Base-by-base conservation (phyloP, 2,329 filamentous ascomycete genomes). In the Thyridium curvatum region DNA sequence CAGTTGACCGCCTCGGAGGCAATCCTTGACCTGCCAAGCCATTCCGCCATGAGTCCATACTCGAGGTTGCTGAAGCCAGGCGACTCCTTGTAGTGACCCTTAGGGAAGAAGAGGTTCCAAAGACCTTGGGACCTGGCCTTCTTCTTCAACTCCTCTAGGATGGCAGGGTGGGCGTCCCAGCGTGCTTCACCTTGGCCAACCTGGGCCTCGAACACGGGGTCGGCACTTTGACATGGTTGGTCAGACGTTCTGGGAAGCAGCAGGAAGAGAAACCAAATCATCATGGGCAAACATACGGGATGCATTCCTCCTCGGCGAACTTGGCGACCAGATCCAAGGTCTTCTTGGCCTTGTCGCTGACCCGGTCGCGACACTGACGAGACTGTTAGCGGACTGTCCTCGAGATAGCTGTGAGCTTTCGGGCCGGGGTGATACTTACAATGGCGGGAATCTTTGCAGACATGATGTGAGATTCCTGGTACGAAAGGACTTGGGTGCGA, bases 21-120 rank as follows among this genome's bases (percentile, higher is more conserved):
- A 46, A 80, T 72, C 57, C 77, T 73, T 50, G 86, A 94, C 69
- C 87, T 91, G 47, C 93, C 93, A 52, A 97, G 71, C 68, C 87
- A 86, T 69, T 98, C 93, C 14, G 93, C 93, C 90, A 97, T 98
- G 53, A 98, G 69, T 12, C 90, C 93, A 59, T 98, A 98, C 66
- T 98, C 93, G 46, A 98, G 72, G 65, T 97, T 98, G 43, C 82
- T 87, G 69, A 88, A 96, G 28, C 93, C 93, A 17, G 91, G 89
- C 2, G 89, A 94, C 68, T 96, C 87, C 62, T 84, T 87, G 74
- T 96, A 97, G 67, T 96, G 90, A 53, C 83, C 89, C 69, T 86
- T 91, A 48, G 93, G 87, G 51, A 98, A 66, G 72, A 98, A 98
- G 83, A 98, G 85, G 67, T 98, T 98, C 93, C 93, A 98, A 34